Evolutionary conservation across 352 stramenopile genomes (phyloP), one percentile per base, ranked within the genome.

Genomic region (Thraustochytrium striatum): DNA sequence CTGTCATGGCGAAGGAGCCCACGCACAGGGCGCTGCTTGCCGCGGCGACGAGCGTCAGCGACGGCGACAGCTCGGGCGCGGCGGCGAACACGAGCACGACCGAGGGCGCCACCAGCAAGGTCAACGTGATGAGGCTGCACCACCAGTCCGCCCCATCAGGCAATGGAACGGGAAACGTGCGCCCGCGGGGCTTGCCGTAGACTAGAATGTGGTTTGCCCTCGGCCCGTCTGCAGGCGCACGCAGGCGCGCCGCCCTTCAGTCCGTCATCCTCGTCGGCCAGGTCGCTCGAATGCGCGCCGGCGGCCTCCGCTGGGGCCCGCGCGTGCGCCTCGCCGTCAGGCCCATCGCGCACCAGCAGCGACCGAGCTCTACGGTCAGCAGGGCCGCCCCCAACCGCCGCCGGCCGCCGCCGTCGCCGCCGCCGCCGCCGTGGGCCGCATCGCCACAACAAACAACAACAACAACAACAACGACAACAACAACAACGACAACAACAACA

Each of bases 141-240:
- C 65, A 75, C 65, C 65, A 75, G 33, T 75, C 65, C 3, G 65
- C 2, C 65, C 65, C n/a, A 75, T 28, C 41, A 75, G 3, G 52
- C 65, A 75, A n/a, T 75, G 65, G 3, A 75, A 61, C 28, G 65
- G 65, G 33, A 75, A 75, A 7, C 25, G n/a, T n/a, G 3, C 33
- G 41, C 43, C 65, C 39, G 13, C 65, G 43, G 3, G 65, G 65
- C 65, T 75, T 75, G 25, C 65, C 65, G 50, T 75, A 75, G 0
- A 75, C 65, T 8, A 75, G 52, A 3, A 57, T 13, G 50, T 75
- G 65, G 16, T 75, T n/a, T 39, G 30, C 65, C 65, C 9, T 75
- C 65, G 2, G 52, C 41, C 59, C 36, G 28, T 3, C 30, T 2
- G 2, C 59, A 70, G 19, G 52, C 59, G 30, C 36, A 70, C 13